Evolutionary conservation across 306 rosid species (phyloP).

Genomic region (Acacia crassicarpa): DNA sequence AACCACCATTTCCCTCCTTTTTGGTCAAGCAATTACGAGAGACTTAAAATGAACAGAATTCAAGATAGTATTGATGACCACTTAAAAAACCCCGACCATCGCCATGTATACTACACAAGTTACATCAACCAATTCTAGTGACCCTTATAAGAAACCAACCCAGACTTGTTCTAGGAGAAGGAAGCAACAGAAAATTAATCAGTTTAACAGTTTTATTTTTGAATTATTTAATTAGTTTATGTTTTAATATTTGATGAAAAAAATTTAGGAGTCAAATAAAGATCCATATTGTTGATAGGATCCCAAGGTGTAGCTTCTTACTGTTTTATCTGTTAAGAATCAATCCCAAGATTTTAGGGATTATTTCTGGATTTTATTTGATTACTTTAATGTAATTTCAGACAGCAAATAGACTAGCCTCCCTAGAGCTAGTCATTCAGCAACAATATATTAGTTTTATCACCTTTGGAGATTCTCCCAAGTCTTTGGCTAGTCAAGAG

Average conservation of each 20-base stretch:
- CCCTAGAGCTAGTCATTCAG: background rate
- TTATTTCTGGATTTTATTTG: background rate
- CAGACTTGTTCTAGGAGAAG: no score
- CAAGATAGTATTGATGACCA: background rate
- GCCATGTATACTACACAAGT: background rate
- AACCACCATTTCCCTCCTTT: conserved; percentile 20
- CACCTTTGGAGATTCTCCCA: background rate
- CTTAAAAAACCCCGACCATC: background rate
- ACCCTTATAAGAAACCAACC: background rate
- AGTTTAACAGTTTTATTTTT: no score
- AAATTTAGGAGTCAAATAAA: no score
- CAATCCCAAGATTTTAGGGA: background rate
- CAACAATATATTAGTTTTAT: background rate
- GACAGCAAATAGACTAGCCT: background rate
- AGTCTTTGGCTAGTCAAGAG: background rate
- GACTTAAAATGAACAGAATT: background rate
- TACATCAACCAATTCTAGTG: background rate
- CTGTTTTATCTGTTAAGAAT: no score
- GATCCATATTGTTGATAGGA: no score
- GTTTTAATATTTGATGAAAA: no score
- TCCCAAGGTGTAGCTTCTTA: no score
- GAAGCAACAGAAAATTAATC: no score
- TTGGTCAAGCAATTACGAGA: background rate
- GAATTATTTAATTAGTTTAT: no score
- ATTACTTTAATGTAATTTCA: no score